These are phyloP conservation scores for Tarenaya hassleriana DNA, from an alignment of 345 rosid genomes.

Conservation along the genomic window DNA sequence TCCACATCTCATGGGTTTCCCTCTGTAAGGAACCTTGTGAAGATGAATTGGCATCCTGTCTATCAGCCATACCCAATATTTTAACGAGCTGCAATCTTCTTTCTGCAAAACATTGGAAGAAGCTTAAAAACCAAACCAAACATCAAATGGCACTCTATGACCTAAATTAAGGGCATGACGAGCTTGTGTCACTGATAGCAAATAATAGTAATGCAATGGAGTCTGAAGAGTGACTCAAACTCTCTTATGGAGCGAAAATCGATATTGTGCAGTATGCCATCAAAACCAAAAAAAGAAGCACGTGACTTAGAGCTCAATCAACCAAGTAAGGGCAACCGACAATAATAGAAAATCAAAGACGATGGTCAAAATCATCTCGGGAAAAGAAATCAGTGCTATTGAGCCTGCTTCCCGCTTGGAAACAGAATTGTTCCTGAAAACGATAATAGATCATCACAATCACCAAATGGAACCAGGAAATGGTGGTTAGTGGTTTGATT, in stretches of 20 bases:
- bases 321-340: no score
- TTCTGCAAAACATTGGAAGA: background rate
- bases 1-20: slow-evolving; percentile 48
- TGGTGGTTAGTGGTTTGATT: no score
- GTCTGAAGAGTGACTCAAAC: background rate
- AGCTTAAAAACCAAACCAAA: slow-evolving; percentile 2
- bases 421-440: no score
- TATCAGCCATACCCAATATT: slow-evolving; percentile 47
- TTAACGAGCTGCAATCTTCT: slow-evolving; percentile 15
- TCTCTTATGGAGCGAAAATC: no score
- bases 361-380: no score
- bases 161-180: slow-evolving; percentile 13
- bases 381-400: no score
- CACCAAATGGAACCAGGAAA: no score
- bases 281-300: slow-evolving; percentile 8
- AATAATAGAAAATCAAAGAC: no score
- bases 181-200: slow-evolving; percentile 6
- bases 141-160: background rate
- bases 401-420: no score
- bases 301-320: no score
- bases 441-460: no score
- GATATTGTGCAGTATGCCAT: no score
- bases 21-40: slow-evolving; percentile 31
- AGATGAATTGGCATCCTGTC: slow-evolving; percentile 39
- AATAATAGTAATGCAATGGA: background rate